Evolutionary conservation across 2,329 filamentous ascomycete species (phyloP), one percentile per base, ranked within the genome.

Genomic region (Hypoxylon sp.): DNA sequence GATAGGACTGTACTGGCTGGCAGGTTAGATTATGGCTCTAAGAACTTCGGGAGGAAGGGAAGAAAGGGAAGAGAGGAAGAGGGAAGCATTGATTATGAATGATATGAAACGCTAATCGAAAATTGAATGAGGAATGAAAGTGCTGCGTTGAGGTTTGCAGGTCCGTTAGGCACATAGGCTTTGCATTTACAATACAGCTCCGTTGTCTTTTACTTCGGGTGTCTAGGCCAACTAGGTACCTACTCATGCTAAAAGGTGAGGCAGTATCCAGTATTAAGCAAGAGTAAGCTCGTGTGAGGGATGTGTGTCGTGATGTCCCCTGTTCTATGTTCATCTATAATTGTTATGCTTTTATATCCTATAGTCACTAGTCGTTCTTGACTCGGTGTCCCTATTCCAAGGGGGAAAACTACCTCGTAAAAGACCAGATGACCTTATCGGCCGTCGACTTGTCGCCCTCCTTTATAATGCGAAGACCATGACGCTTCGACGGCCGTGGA

Each of bases 31-130:
- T 50, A 39, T 31, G 35, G 37, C 29, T 21, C 15, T 37, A 46
- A n/a, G 44, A 27, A 27, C 24, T 5, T 27, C 5, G 3, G 24
- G 24, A 27, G 24, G 24, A 27, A 27, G 24, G 24, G 24, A 44
- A 24, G 37, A 31, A 31, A 42, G n/a, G n/a, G n/a, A n/a, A n/a
- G n/a, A n/a, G n/a, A n/a, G n/a, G n/a, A n/a, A n/a, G 50, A 61
- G 17, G 5, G 24, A 52, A 48, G 32, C 56, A 21, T 61, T 61
- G 56, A 51, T 57, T 39, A 60, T 37, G 62, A 60, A 53, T 58
- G 32, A 51, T 17, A 47, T 7, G 46, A 56, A 56, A 35, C 42
- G n/a, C 4, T 24, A 44, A 42, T 15, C n/a, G 39, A 51, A 27
- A 64, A 15, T 44, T 53, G 19, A 51, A 39, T n/a, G n/a, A n/a